Evolutionary conservation across 2,329 filamentous ascomycete species (phyloP).

Genomic region (Sordariomycetes sp.): DNA sequence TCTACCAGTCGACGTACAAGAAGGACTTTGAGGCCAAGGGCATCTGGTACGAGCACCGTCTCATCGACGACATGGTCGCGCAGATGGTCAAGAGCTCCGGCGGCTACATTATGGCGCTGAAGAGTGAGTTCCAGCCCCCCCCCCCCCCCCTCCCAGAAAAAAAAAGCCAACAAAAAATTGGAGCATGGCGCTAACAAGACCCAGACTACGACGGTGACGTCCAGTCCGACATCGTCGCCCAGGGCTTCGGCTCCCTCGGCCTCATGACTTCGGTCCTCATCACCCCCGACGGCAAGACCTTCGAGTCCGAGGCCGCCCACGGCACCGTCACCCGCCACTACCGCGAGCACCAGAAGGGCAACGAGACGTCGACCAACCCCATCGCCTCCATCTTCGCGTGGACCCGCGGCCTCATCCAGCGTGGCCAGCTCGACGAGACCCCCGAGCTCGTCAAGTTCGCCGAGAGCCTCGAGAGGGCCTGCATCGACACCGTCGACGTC

Average conservation of each 20-base stretch:
- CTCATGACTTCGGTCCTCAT: slow-evolving; percentile 98
- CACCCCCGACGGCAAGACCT: slow-evolving; percentile 92
- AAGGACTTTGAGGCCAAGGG: slow-evolving; percentile 77
- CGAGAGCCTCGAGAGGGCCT: slow-evolving; percentile 82
- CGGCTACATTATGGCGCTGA: slow-evolving; percentile 93
- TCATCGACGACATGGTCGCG: slow-evolving; percentile 99
- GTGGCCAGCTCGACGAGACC: slow-evolving; percentile 85
- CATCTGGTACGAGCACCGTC: slow-evolving; percentile 98
- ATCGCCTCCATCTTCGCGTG: slow-evolving; percentile 99
- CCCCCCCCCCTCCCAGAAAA: too few species aligned
- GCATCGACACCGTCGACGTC: slow-evolving; percentile 83
- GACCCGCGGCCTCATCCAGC: slow-evolving; percentile 88
- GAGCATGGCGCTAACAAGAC: not conserved
- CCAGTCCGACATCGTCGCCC: slow-evolving; percentile 94
- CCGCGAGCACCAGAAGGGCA: slow-evolving; percentile 97
- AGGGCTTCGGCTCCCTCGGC: slow-evolving; percentile 94
- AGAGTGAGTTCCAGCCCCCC: slow-evolving; percentile 52
- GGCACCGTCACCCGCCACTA: slow-evolving; percentile 97
- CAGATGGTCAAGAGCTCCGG: slow-evolving; percentile 99
- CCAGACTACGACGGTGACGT: slow-evolving; percentile 98
- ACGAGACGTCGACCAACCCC: slow-evolving; percentile 94
- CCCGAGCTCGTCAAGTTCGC: slow-evolving; percentile 86
- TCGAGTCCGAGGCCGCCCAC: slow-evolving; percentile 95
- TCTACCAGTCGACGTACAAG: slow-evolving; percentile 83
- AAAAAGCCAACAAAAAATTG: too few species aligned